Evolutionary conservation across 1,284 basidiomycete genomes (phyloP).

Genomic region (Ganoderma meredithae): DNA sequence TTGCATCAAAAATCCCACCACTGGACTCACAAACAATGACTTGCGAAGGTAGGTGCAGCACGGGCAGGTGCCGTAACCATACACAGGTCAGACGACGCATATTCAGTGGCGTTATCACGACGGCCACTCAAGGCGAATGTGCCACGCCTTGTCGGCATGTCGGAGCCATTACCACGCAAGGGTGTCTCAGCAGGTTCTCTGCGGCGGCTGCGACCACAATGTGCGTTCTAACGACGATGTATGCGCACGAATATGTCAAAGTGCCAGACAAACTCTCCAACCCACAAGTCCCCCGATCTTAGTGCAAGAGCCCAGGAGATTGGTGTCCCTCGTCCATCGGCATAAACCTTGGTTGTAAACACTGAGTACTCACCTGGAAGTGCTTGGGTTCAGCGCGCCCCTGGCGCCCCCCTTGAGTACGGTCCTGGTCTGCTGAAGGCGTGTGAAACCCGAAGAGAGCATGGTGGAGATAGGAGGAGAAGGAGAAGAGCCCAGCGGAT

Average conservation of each 20-base stretch:
- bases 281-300: neutral
- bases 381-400: neutral
- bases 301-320: no score
- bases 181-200: neutral
- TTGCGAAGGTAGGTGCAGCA: neutral
- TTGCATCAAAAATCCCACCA: neutral
- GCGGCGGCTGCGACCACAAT: neutral
- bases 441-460: slow-evolving; percentile 17
- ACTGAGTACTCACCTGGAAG: slow-evolving; percentile 20
- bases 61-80: neutral
- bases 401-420: slow-evolving; percentile 14
- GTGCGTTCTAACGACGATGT: neutral
- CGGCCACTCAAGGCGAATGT: neutral
- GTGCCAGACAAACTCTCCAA: neutral
- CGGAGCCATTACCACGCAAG: neutral
- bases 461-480: neutral
- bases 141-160: neutral
- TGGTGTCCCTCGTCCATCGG: neutral
- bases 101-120: neutral
- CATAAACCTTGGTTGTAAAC: neutral
- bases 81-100: neutral
- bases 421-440: slow-evolving; percentile 16
- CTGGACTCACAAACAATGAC: neutral
- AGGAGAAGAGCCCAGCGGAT: neutral
- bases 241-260: slow-evolving; percentile 4